Base-by-base conservation (phyloP, 192 early-diverging fungal species). In the Mortierella alpina region DNA sequence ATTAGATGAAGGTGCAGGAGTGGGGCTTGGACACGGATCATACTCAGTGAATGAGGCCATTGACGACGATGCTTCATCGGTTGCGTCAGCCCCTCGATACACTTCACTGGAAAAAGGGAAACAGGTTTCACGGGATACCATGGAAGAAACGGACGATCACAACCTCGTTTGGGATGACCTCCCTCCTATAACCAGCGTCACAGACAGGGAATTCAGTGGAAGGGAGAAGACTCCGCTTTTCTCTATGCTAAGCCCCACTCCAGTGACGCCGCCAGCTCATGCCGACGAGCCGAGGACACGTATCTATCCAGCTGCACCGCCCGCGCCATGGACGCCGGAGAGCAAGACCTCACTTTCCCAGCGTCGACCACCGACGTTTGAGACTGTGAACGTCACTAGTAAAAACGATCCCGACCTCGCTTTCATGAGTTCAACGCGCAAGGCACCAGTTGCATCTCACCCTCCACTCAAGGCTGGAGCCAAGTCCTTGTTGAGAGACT, bases 271-370 rank as follows among this genome's bases (percentile, higher is more conserved):
- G 14, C 65, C 65, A 22, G 42, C 49, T 12, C 23, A 8, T 13
- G 23, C n/a, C 7, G 57, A 61, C 7, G 63, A 60, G 40, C 49
- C 17, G 4, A 48, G 72, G 40, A 40, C 63, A 40, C 57, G 64
- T 14, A 76, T 76, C n/a, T 76, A 76, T 55, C 74, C 74, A 17
- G 44, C 60, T 8, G 61, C 66, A n/a, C 66, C 74, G 20, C 66
- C 67, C 18, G 74, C 41, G n/a, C 74, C 74, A 22, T 76, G 74
- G 74, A 23, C 20, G 11, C 39, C 61, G n/a, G 60, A 59, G 1
- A 23, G 44, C 3, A 31, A 45, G 7, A 44, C 31, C 11, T 68
- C 22, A 20, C n/a, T 75, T 20, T 67, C 65, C 42, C 73, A 75
- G 13, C 66, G 65, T n/a, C 73, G 66, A 5, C 22, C 66, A 10